A percentile compares a stretch with the other conserved stretches of the same genome.
Conservation (phyloP, 768 basidiomycete species). For the Auriscalpium microsporum region DNA sequence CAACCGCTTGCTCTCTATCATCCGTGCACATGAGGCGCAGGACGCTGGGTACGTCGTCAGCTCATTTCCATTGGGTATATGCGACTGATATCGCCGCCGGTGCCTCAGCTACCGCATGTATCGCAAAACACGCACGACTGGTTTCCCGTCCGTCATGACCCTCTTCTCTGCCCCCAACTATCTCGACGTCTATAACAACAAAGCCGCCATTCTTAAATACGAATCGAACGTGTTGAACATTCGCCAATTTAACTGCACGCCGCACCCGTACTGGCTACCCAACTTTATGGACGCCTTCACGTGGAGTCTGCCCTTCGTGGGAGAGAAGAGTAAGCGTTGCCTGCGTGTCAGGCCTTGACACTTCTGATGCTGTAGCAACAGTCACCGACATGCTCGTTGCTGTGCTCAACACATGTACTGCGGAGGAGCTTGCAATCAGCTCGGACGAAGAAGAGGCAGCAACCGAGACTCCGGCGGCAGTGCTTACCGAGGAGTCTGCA, state of each 20-base stretch:
- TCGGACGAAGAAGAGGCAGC: constrained; percentile 42
- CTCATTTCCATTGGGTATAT: background rate
- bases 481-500: constrained; percentile 36
- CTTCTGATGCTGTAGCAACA: constrained; percentile 23
- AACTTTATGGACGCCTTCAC: constrained; percentile 99
- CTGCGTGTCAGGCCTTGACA: background rate
- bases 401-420: constrained; percentile 92
- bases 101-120: constrained; percentile 87
- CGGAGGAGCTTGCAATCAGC: constrained; percentile 88
- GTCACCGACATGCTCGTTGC: constrained; percentile 99
- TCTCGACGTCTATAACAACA: constrained; percentile 98
- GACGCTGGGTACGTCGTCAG: constrained; percentile 74
- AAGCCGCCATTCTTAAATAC: constrained; percentile 97
- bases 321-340: constrained; percentile 75
- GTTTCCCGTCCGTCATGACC: constrained; percentile 99
- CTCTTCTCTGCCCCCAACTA: constrained; percentile 99
- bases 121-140: constrained; percentile 94
- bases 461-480: constrained; percentile 25
- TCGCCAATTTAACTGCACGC: constrained; percentile 93
- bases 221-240: constrained; percentile 99
- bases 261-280: constrained; percentile 92
- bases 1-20: constrained; percentile 93
- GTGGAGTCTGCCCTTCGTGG: constrained; percentile 96
- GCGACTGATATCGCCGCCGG: background rate
- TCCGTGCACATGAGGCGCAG: constrained; percentile 96